These are phyloP conservation scores for Phtheirospermum japonicum DNA, from an alignment of 257 asterid species.

Conservation along the genomic window DNA sequence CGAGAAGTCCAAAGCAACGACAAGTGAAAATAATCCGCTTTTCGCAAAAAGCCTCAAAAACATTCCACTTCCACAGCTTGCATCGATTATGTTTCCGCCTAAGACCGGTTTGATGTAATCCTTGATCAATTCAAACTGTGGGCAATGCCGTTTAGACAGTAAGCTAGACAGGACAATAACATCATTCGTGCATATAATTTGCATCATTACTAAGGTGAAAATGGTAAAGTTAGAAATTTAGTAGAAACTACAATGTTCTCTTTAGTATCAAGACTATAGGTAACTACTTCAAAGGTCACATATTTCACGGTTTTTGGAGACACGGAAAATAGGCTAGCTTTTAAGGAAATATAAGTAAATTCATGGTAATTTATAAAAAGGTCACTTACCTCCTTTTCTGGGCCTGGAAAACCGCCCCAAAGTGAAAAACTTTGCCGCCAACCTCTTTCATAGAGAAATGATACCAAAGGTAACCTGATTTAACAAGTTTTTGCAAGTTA, in stretches of 20 bases:
- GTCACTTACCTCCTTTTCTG: slow-evolving; percentile 67
- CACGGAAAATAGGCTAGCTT: too few species aligned
- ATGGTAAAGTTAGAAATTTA: not conserved
- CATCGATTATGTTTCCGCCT: slow-evolving; percentile 85
- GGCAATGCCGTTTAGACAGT: slow-evolving; percentile 11
- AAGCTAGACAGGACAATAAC: slow-evolving; percentile 19
- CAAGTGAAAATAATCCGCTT: slow-evolving; percentile 70
- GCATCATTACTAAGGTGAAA: not conserved
- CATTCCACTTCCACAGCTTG: slow-evolving; percentile 91
- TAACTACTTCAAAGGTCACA: not conserved
- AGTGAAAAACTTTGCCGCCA: slow-evolving; percentile 79
- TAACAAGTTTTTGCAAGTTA: slow-evolving; percentile 11
- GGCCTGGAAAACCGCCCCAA: slow-evolving; percentile 88
- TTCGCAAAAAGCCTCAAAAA: slow-evolving; percentile 73
- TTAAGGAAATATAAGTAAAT: not conserved
- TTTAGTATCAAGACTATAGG: not conserved
- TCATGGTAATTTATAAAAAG: not conserved
- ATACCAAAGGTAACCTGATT: slow-evolving; percentile 61
- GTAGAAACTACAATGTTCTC: not conserved
- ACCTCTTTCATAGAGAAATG: slow-evolving; percentile 88
- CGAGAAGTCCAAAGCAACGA: slow-evolving; percentile 78
- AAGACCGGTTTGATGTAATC: slow-evolving; percentile 63
- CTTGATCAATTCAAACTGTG: slow-evolving; percentile 81
- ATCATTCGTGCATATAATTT: not conserved
- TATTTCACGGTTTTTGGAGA: not conserved